Base-by-base conservation (phyloP, 768 basidiomycete genomes). In the Coprinopsis cinerea region DNA sequence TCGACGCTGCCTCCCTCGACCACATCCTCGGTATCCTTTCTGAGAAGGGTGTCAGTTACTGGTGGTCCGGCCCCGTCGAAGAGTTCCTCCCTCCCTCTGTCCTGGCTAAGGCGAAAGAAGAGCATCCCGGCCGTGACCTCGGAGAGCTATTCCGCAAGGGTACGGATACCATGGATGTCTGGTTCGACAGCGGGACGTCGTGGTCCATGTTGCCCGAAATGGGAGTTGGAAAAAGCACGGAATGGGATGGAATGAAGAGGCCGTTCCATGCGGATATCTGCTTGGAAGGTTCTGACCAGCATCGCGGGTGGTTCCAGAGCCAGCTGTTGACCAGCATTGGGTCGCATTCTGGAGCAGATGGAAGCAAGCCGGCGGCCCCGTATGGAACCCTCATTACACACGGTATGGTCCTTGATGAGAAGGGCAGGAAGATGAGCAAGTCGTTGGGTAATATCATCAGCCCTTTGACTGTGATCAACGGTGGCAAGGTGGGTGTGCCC, bases 301-400 rank as follows among this genome's bases (percentile, higher is more conserved):
- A 99, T 65, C 85, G 95, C 5, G 95, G 95, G 7, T 99, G 95
- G 95, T 99, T 99, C 73, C 96, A 99, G 67, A 94, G 92, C 50
- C 87, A 91, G 56, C 68, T 99, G 23, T 70, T 99, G 41, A 98
- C 96, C 2, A 78, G 82, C 9, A 68, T 95, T 17, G 81, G 81
- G 2, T 70, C 79, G 17, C 66, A 70, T 15, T 17, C 43, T 18
- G 4, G 11, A 2, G 55, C 66, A 7, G 51, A 62, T 10, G 52
- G 59, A 18, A 56, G 58, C 50, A 63, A 52, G 35, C 57, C 81
- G 10, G 51, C 58, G 34, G 74, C 61, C 54, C 74, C 95, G 10
- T 99, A 92, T 62, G 74, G 74, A 32, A 73, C 82, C 3, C 67
- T 99, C 51, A 85, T 99, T 55, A 98, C 95, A 1, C 95, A 99